Percentiles rank a stretch among this genome's conserved stretches.
Evolutionary conservation across 108 stramenopile genomes (phyloP).

Genomic region (Aurantiochytrium sp.): DNA sequence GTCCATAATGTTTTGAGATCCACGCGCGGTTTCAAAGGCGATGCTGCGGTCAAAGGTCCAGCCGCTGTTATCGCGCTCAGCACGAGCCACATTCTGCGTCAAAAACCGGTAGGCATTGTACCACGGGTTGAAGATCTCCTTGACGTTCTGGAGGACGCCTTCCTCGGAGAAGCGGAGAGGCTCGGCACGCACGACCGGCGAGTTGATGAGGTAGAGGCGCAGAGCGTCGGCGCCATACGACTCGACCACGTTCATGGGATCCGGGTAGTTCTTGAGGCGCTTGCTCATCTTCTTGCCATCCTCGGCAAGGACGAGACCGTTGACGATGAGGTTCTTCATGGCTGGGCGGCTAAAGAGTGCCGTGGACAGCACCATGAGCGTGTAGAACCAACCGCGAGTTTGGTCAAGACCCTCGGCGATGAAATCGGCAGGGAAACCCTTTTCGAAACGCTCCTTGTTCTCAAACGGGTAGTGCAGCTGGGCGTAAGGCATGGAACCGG

Average conservation of each 20-base stretch:
- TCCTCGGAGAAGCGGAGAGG: constrained; percentile 88
- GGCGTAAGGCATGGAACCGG: constrained; percentile 99
- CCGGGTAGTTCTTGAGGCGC: constrained; percentile 96
- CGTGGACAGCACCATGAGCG: constrained; percentile 96
- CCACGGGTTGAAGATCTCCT: constrained; percentile 93
- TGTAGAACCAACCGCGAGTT: constrained; percentile 99
- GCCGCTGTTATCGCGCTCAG: constrained; percentile 46
- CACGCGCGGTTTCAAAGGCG: constrained; percentile 59
- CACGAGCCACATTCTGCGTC: constrained; percentile 75
- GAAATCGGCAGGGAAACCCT: constrained; percentile 94
- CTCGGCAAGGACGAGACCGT: constrained; percentile 89
- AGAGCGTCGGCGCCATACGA: constrained; percentile 97
- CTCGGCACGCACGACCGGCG: constrained; percentile 96
- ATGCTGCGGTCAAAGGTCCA: constrained; percentile 63
- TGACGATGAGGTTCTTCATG: constrained; percentile 96
- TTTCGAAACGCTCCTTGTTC: constrained; percentile 87
- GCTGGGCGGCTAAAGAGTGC: constrained; percentile 95
- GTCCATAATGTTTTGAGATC: constrained; percentile 85
- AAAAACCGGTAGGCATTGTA: constrained; percentile 98
- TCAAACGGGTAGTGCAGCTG: constrained; percentile 99
- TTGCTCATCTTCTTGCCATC: constrained; percentile 99
- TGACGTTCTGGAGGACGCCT: constrained; percentile 91
- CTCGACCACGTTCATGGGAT: constrained; percentile 77
- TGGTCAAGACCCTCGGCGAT: constrained; percentile 99
- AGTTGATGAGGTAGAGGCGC: constrained; percentile 98